These are phyloP conservation scores for Penicillium sp. DNA, from an alignment of 2,329 filamentous ascomycete species.

Conservation along the genomic window DNA sequence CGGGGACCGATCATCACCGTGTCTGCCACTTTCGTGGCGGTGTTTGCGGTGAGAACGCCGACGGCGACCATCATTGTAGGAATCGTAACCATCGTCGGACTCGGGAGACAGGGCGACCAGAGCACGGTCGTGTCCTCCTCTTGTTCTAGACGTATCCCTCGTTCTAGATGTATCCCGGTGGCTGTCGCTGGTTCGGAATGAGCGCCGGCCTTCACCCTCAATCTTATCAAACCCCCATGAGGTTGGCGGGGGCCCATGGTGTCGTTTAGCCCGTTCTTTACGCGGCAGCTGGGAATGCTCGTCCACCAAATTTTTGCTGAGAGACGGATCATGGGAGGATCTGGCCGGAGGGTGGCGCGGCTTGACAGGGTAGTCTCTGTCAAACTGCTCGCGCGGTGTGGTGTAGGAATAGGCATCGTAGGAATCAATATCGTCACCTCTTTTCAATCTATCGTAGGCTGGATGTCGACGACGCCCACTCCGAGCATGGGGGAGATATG, in stretches of 20 bases:
- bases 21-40: constrained; percentile 25
- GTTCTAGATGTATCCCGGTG: constrained; percentile 37
- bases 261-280: constrained; percentile 24
- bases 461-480: constrained; percentile 27
- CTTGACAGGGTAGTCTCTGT: constrained; percentile 41
- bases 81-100: constrained; percentile 41
- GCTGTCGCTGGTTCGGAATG: constrained; percentile 26
- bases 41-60: constrained; percentile 39
- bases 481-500: constrained; percentile 26
- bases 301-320: constrained; percentile 40
- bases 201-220: constrained; percentile 28
- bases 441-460: constrained; percentile 26
- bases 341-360: constrained; percentile 28
- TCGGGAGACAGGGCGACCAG: constrained; percentile 48
- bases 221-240: constrained; percentile 37
- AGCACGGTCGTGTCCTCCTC: constrained; percentile 41
- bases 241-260: constrained; percentile 35
- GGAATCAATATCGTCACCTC: constrained; percentile 39
- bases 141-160: constrained; percentile 19
- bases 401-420: constrained; percentile 47
- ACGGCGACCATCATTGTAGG: constrained; percentile 43
- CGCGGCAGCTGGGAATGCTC: constrained; percentile 27
- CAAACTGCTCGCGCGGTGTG: constrained; percentile 45
- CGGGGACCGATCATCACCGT: constrained; percentile 21
- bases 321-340: constrained; percentile 31